Percentiles rank a stretch among this genome's conserved stretches.
Conservation (phyloP, 345 rosid genomes). For the Dipteronia sinensis region DNA sequence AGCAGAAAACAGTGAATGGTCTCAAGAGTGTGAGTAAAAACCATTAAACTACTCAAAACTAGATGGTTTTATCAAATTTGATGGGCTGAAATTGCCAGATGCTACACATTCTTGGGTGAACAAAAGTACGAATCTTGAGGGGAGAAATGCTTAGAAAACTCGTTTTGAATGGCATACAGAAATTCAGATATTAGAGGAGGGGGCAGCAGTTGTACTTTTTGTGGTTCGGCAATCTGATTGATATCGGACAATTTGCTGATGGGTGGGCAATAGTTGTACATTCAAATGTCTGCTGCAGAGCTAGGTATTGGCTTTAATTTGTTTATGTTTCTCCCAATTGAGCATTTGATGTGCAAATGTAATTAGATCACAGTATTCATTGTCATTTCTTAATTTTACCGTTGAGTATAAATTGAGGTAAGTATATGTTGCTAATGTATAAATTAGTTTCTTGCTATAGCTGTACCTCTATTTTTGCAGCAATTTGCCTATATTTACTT, state of each 20-base stretch:
- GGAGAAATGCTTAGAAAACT: constrained; percentile 28
- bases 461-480: no score
- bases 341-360: no score
- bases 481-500: no score
- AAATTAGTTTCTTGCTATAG: no score
- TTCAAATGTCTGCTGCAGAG: constrained; percentile 49
- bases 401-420: no score
- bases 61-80: constrained; percentile 37
- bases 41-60: constrained; percentile 28
- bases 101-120: constrained; percentile 19
- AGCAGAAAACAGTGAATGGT: background rate
- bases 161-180: no score
- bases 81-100: constrained; percentile 40
- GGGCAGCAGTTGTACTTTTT: constrained; percentile 42
- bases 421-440: no score
- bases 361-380: no score
- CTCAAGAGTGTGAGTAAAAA: constrained; percentile 39
- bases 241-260: constrained; percentile 32
- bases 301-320: constrained; percentile 30
- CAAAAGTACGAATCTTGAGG: constrained; percentile 14
- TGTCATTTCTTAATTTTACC: no score
- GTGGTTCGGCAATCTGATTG: constrained; percentile 38
- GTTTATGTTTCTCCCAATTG: no score
- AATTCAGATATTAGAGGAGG: constrained; percentile 25
- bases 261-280: constrained; percentile 46